These are phyloP conservation scores for Schrenkiella parvula DNA, from an alignment of 345 rosid species.

Conservation along the genomic window DNA sequence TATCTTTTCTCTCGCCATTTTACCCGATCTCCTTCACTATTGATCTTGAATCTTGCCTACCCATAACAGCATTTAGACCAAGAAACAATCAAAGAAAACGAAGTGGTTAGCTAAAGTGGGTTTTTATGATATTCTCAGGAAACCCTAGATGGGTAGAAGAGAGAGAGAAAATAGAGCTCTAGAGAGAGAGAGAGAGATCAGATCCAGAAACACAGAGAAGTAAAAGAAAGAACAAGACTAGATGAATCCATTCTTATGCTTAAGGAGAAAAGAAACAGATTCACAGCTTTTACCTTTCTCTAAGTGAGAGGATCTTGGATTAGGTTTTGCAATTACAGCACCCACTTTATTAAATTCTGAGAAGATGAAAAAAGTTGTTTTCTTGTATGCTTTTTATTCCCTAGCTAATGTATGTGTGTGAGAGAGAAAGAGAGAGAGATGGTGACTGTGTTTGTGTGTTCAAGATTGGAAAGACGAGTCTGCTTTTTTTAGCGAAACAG, in stretches of 20 bases:
- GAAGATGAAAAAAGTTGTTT: background rate
- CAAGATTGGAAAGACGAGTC: slow-evolving; percentile 28
- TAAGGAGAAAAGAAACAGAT: slow-evolving; percentile 11
- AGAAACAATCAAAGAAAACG: background rate
- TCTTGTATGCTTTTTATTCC: background rate
- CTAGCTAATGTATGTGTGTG: background rate
- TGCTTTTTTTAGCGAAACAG: slow-evolving; percentile 30
- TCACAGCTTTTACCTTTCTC: slow-evolving; percentile 20
- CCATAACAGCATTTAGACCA: slow-evolving; percentile 2
- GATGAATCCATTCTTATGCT: background rate
- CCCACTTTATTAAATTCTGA: slow-evolving; percentile 1
- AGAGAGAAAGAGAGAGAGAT: background rate
- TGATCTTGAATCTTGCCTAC: slow-evolving; percentile 11
- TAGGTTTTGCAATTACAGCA: slow-evolving; percentile 15
- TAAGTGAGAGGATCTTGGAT: slow-evolving; percentile 16
- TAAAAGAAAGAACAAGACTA: background rate
- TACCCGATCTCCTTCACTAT: background rate
- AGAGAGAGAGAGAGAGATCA: slow-evolving; percentile 14
- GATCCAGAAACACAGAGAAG: slow-evolving; percentile 21
- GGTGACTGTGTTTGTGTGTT: slow-evolving; percentile 18
- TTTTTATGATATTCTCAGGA: background rate
- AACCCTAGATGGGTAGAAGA: slow-evolving; percentile 35
- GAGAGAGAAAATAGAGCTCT: background rate
- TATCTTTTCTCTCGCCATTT: slow-evolving; percentile 64
- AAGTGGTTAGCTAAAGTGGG: slow-evolving; percentile 2